phyloP scores from a whole-genome alignment of 2,329 filamentous ascomycete species.

The Fusarium cyanostomum region DNA sequence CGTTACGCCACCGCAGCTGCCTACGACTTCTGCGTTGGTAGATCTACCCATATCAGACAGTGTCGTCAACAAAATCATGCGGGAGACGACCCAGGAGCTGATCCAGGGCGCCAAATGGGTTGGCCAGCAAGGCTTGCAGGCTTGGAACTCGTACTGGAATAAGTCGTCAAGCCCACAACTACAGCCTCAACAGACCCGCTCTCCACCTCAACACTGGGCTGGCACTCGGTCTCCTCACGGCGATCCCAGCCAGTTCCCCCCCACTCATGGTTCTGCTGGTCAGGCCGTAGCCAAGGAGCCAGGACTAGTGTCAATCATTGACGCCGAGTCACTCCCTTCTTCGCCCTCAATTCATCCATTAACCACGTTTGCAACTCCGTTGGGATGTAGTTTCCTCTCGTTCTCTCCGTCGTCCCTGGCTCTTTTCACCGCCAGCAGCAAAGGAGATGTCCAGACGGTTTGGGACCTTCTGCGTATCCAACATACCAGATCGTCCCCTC shows the following conservation, averaged over 20 bases:
- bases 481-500: slow-evolving; percentile 67
- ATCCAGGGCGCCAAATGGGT: slow-evolving; percentile 80
- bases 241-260: slow-evolving; percentile 71
- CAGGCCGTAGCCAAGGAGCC: slow-evolving; percentile 71
- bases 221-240: slow-evolving; percentile 55
- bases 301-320: slow-evolving; percentile 78
- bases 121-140: slow-evolving; percentile 78
- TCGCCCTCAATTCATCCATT: slow-evolving; percentile 68
- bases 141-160: slow-evolving; percentile 85
- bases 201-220: slow-evolving; percentile 60
- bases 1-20: slow-evolving; percentile 74
- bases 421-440: slow-evolving; percentile 81
- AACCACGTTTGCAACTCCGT: slow-evolving; percentile 74
- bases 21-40: slow-evolving; percentile 71
- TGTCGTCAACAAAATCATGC: slow-evolving; percentile 78
- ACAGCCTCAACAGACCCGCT: slow-evolving; percentile 57
- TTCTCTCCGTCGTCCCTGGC: slow-evolving; percentile 79
- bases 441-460: slow-evolving; percentile 83
- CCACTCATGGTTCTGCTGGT: slow-evolving; percentile 74
- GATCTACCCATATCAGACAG: slow-evolving; percentile 78
- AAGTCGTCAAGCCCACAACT: slow-evolving; percentile 55
- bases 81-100: slow-evolving; percentile 81
- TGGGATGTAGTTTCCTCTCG: slow-evolving; percentile 83
- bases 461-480: slow-evolving; percentile 80
- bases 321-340: slow-evolving; percentile 68